Evolutionary conservation across 1,284 basidiomycete species (phyloP).

Genomic region (Pascua guehoae): DNA sequence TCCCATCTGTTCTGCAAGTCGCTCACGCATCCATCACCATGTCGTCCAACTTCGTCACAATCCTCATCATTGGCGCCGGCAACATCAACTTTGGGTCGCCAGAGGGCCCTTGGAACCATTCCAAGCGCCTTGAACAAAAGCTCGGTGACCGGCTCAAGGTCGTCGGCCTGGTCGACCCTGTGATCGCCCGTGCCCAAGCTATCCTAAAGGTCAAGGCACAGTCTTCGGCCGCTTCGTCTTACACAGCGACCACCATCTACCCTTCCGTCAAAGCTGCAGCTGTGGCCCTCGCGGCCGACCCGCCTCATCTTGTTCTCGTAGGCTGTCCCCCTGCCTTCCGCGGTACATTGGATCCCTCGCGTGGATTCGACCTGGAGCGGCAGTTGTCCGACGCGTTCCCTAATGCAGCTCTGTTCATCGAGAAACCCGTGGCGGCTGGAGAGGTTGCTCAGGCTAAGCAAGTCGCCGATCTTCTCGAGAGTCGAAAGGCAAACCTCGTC

Average conservation of each 20-base stretch:
- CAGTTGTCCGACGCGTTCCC: slow-evolving; percentile 88
- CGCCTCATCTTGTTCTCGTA: slow-evolving; percentile 67
- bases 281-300: slow-evolving; percentile 57
- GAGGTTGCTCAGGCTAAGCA: slow-evolving; percentile 58
- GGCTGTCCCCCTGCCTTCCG: slow-evolving; percentile 93
- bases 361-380: slow-evolving; percentile 82
- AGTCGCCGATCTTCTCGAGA: slow-evolving; percentile 65
- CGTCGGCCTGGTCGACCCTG: slow-evolving; percentile 89
- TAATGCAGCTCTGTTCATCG: slow-evolving; percentile 84
- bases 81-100: slow-evolving; percentile 92
- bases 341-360: slow-evolving; percentile 59
- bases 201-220: slow-evolving; percentile 87
- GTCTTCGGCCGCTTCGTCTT: slow-evolving; percentile 89
- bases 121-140: slow-evolving; percentile 92
- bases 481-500: slow-evolving; percentile 69
- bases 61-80: slow-evolving; percentile 23
- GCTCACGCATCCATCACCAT: too few species aligned
- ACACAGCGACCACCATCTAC: slow-evolving; percentile 85
- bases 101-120: slow-evolving; percentile 69
- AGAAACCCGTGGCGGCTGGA: slow-evolving; percentile 90
- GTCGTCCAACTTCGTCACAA: slow-evolving; percentile 31
- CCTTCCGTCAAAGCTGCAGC: slow-evolving; percentile 82
- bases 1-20: too few species aligned
- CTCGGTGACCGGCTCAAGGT: slow-evolving; percentile 95
- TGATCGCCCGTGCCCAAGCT: slow-evolving; percentile 70